Evolutionary conservation across 495 filamentous ascomycete species (phyloP), one percentile per base, ranked within the genome.

Genomic region (Bombardia bombarda): DNA sequence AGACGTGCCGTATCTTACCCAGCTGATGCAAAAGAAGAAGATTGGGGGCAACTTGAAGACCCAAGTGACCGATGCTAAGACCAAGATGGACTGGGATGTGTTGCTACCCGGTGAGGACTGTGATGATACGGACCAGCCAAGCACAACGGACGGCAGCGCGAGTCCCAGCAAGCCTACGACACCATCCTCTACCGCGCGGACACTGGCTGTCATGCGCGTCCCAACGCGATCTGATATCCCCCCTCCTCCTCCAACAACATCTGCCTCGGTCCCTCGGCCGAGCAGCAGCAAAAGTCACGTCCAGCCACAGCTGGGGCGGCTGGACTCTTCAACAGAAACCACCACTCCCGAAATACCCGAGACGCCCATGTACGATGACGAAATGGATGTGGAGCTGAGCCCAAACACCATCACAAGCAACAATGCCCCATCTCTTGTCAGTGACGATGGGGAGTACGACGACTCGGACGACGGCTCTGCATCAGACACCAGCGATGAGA

Each of bases 371-470:
- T 68, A 71, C 38, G 59, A 69, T 13, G 73, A 74, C 12, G 65
- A 72, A 22, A 57, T 78, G 43, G 75, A 79, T 37, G 68, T 67
- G 21, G 83, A 87, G 38, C 66, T 92, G 26, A 90, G 84, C 52
- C 88, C 89, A 7, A 78, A 87, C 48, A 87, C 87, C 5, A 67
- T 83, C 23, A 78, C 86, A 25, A 86, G 85, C 52, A 89, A 90
- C 58, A 75, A 75, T 38, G 84, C 85, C 9, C 89, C 89, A 10
- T 90, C 86, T 32, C 68, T 95, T 41, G 86, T 94, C 49, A 90
- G 85, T 64, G 89, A 95, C 60, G 83, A 90, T 56, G 84, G 79
- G 41, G 82, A 84, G 52, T 85, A 88, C 52, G 81, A 80, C 45
- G 78, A 80, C 39, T 72, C 67, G 2, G 65, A 67, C 37, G 68